Evolutionary conservation across 495 filamentous ascomycete species (phyloP), one percentile per base, ranked within the genome.

Genomic region (Tuber microsphaerosporum): DNA sequence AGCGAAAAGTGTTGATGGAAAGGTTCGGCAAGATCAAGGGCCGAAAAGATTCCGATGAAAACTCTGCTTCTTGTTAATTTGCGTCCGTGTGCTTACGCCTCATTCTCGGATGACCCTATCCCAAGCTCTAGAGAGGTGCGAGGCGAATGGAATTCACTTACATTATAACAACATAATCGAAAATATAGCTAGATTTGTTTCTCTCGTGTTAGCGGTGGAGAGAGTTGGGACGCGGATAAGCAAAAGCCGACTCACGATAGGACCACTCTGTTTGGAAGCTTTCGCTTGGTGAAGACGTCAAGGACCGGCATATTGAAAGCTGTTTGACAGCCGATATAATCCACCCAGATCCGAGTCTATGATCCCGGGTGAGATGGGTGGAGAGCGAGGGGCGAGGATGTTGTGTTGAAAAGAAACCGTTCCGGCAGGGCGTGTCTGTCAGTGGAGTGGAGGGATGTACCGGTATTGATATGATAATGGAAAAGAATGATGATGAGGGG

Each of bases 151-250:
- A 78, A 73, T 34, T 41, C 71, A 85, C 88, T 73, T 80, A 90
- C 87, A 91, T 80, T 71, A 92, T 87, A 72, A 91, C 88, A 56
- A 89, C 85, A 86, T 91, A 92, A 85, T 91, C 90, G 71, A 90
- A 83, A 70, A 91, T 87, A 80, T 92, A 92, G 80, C 89, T 91
- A 51, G 17, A 34, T 7, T 70, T 16, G 43, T 76, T 71, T 61
- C 26, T 2, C 44, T 73, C 68, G 70, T 37, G 56, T 79, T 70
- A 79, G 77, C 41, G 37, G 31, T 8, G 56, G 34, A 9, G 69
- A 69, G 56, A 19, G 14, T 31, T n/a, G 51, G 51, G 51, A 56
- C 0, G 51, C 9, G 51, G n/a, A 9, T n/a, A 31, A 61, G 51
- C 26, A 61, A 26, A 26, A 61, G n/a, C 20, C 31, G 46, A 79